These are phyloP conservation scores for Trichoderma cornu-damae DNA, from an alignment of 2,329 filamentous ascomycete species.

Conservation along the genomic window DNA sequence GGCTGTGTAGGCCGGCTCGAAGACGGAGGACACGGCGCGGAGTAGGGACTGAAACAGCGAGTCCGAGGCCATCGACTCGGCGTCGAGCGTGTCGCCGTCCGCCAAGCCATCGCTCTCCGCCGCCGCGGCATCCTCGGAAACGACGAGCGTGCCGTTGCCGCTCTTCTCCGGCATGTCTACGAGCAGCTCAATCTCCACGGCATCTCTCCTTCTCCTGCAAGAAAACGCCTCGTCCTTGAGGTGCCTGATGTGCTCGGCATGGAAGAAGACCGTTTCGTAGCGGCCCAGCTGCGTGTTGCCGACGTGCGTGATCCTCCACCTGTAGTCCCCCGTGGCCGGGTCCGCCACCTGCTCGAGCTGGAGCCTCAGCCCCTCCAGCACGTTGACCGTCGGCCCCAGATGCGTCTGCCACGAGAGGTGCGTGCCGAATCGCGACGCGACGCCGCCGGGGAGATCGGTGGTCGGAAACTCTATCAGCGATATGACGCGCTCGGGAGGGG, in stretches of 20 bases:
- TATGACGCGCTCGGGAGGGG: slow-evolving; percentile 64
- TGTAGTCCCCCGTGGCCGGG: slow-evolving; percentile 38
- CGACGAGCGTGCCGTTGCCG: slow-evolving; percentile 9
- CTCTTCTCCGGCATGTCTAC: slow-evolving; percentile 26
- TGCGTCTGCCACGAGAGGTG: slow-evolving; percentile 34
- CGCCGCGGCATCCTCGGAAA: neutral
- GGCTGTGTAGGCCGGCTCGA: slow-evolving; percentile 32
- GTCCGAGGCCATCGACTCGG: slow-evolving; percentile 26
- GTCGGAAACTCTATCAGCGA: slow-evolving; percentile 61
- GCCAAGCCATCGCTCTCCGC: neutral
- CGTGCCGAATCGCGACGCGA: slow-evolving; percentile 31
- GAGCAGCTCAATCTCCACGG: slow-evolving; percentile 67
- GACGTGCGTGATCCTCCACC: slow-evolving; percentile 72
- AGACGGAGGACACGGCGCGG: slow-evolving; percentile 43
- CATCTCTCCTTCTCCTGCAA: slow-evolving; percentile 64
- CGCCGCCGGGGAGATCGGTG: slow-evolving; percentile 34
- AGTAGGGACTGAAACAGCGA: slow-evolving; percentile 46
- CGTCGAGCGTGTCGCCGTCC: slow-evolving; percentile 14
- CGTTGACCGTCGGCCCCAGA: slow-evolving; percentile 43
- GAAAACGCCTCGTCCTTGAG: slow-evolving; percentile 81
- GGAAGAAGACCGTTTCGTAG: slow-evolving; percentile 80
- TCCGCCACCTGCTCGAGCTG: slow-evolving; percentile 62
- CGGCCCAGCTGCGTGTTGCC: slow-evolving; percentile 76
- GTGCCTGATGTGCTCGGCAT: slow-evolving; percentile 68
- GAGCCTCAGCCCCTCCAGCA: slow-evolving; percentile 55